phyloP scores from a whole-genome alignment of 352 stramenopile genomes.

The Pythium myriotylum region DNA sequence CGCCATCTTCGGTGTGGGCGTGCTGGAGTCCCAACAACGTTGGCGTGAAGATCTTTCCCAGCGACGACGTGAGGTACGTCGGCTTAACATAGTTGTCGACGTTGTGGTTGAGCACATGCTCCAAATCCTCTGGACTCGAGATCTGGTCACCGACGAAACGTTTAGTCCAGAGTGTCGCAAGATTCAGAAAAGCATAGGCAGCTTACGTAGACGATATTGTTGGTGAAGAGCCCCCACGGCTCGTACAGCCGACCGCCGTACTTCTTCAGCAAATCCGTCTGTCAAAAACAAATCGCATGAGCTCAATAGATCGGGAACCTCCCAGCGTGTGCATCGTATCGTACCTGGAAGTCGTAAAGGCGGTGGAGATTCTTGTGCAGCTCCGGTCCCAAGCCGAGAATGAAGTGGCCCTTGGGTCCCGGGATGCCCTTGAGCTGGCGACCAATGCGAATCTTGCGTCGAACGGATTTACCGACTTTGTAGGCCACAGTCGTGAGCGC shows the following conservation, averaged over 20 bases:
- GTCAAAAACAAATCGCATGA: background rate
- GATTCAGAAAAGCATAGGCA: background rate
- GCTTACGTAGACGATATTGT: conserved; percentile 31
- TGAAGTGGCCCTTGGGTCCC: conserved; percentile 40
- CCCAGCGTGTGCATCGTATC: too few species aligned
- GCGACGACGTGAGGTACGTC: conserved; percentile 50
- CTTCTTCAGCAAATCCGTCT: conserved; percentile 41
- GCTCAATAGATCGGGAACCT: too few species aligned
- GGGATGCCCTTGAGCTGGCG: conserved; percentile 35
- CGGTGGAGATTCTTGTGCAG: conserved; percentile 49
- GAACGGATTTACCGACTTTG: conserved; percentile 18
- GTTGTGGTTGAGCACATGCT: conserved; percentile 64
- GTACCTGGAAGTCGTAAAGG: conserved; percentile 52
- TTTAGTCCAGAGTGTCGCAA: conserved; percentile 37
- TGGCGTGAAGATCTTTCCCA: conserved; percentile 57
- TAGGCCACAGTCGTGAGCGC: conserved; percentile 4
- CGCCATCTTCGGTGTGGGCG: conserved; percentile 42
- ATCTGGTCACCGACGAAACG: background rate
- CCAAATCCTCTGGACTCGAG: conserved; percentile 53
- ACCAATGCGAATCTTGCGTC: conserved; percentile 51
- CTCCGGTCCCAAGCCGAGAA: conserved; percentile 55
- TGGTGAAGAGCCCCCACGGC: conserved; percentile 61
- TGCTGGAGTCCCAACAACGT: conserved; percentile 75
- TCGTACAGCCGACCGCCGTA: conserved; percentile 54
- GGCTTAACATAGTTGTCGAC: conserved; percentile 76